phyloP scores from a whole-genome alignment of 2,329 filamentous ascomycete species.

The Eurotiales sp. region DNA sequence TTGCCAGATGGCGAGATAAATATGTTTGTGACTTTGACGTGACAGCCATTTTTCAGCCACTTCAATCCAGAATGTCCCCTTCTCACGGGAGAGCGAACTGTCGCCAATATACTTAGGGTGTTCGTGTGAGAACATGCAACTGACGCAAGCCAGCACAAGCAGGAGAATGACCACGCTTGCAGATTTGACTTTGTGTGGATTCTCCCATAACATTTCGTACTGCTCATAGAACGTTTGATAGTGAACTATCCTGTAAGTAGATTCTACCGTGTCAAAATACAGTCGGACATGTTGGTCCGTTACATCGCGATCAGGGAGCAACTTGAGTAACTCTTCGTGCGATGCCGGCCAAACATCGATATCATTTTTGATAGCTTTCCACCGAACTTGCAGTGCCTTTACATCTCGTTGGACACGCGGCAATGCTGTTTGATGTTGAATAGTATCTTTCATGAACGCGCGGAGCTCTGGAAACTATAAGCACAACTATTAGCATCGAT shows the following conservation, averaged over 20 bases:
- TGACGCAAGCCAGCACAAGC: constrained; percentile 20
- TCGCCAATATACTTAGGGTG: constrained; percentile 19
- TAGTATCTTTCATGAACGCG: constrained; percentile 21
- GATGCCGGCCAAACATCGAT: constrained; percentile 2
- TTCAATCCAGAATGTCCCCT: constrained; percentile 20
- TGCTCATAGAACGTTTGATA: constrained; percentile 21
- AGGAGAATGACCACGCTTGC: constrained; percentile 20
- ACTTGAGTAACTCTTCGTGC: constrained; percentile 16
- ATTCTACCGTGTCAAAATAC: constrained; percentile 24
- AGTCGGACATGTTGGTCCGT: constrained; percentile 19
- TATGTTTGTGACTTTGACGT: constrained; percentile 48
- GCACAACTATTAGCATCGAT: background rate
- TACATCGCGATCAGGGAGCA: constrained; percentile 20
- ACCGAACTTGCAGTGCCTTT: constrained; percentile 19
- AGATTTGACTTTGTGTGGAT: constrained; percentile 15
- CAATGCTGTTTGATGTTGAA: constrained; percentile 19
- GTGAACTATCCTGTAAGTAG: constrained; percentile 22
- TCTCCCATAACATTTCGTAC: constrained; percentile 19
- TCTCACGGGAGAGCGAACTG: constrained; percentile 18
- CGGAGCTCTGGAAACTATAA: constrained; percentile 21
- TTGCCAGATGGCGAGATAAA: constrained; percentile 48
- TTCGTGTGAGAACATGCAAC: constrained; percentile 12
- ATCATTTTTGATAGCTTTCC: constrained; percentile 17
- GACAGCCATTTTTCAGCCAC: constrained; percentile 19
- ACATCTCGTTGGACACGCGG: constrained; percentile 20